phyloP scores from a whole-genome alignment of 192 early-diverging fungal genomes.

The Phycomyces blakesleeanus region DNA sequence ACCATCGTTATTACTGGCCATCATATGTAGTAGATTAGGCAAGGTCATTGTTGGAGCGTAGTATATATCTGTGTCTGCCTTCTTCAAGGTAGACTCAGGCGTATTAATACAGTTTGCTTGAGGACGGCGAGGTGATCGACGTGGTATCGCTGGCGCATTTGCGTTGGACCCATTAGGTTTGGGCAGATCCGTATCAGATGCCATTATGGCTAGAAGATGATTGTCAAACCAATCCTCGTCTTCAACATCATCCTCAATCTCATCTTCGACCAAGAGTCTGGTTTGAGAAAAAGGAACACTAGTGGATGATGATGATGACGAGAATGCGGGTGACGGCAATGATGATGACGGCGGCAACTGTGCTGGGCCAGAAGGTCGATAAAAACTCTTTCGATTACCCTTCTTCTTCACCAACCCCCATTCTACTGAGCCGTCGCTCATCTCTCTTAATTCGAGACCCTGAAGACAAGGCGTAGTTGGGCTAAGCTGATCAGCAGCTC shows the following conservation, averaged over 20 bases:
- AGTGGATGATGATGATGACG: background rate
- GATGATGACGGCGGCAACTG: background rate
- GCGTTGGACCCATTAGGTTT: background rate
- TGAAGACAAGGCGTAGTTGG: constrained; percentile 3
- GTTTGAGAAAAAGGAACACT: no score
- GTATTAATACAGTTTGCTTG: background rate
- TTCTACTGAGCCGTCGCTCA: constrained; percentile 31
- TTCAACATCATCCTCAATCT: constrained; percentile 4
- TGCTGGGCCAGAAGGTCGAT: background rate
- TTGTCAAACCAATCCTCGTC: constrained; percentile 21
- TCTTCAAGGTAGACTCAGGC: background rate
- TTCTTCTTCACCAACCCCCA: constrained; percentile 31
- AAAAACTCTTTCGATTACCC: constrained; percentile 25
- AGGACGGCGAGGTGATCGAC: constrained; percentile 24
- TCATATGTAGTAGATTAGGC: background rate
- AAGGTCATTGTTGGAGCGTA: background rate
- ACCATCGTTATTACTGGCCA: background rate
- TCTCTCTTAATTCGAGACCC: constrained; percentile 35
- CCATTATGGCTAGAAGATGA: constrained; percentile 4
- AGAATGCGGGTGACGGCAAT: background rate
- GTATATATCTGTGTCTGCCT: background rate
- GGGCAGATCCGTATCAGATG: background rate
- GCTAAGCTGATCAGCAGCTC: background rate
- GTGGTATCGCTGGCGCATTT: constrained; percentile 23
- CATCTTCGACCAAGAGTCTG: constrained; percentile 9